These are phyloP conservation scores for Kewa caespitosa DNA, from an alignment of 179 eudicot genomes.

Conservation along the genomic window DNA sequence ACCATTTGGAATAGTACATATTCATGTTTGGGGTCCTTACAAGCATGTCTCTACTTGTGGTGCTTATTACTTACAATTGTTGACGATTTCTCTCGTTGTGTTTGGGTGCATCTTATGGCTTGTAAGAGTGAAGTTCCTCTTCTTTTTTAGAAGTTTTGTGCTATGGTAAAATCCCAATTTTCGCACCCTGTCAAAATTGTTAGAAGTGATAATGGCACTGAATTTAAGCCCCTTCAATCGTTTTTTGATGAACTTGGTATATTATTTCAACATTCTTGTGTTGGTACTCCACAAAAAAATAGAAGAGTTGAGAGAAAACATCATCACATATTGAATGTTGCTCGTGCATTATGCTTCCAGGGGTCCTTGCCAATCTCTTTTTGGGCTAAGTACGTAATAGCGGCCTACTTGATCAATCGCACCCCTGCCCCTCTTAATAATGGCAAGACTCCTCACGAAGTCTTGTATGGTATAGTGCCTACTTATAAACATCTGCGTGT, in stretches of 20 bases:
- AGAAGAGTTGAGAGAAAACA: not conserved
- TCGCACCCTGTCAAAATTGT: constrained; percentile 54
- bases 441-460: not conserved
- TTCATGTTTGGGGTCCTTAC: too few species aligned
- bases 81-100: not conserved
- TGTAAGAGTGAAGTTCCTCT: too few species aligned
- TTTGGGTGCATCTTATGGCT: not conserved
- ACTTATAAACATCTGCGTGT: not conserved
- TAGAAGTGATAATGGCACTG: constrained; percentile 7
- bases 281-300: not conserved
- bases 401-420: not conserved
- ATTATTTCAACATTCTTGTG: not conserved
- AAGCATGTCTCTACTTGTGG: too few species aligned
- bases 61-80: not conserved
- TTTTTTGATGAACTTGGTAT: not conserved
- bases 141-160: not conserved
- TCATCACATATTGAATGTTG: constrained; percentile 33
- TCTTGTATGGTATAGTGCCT: not conserved
- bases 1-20: not conserved
- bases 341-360: not conserved
- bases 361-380: not conserved
- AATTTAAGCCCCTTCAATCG: not conserved
- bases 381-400: not conserved
- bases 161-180: constrained; percentile 39
- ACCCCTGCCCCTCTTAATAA: not conserved